Percentiles rank a stretch among this genome's conserved stretches.
phyloP scores from a whole-genome alignment of 257 asterid genomes.

The Anisodus tanguticus region DNA sequence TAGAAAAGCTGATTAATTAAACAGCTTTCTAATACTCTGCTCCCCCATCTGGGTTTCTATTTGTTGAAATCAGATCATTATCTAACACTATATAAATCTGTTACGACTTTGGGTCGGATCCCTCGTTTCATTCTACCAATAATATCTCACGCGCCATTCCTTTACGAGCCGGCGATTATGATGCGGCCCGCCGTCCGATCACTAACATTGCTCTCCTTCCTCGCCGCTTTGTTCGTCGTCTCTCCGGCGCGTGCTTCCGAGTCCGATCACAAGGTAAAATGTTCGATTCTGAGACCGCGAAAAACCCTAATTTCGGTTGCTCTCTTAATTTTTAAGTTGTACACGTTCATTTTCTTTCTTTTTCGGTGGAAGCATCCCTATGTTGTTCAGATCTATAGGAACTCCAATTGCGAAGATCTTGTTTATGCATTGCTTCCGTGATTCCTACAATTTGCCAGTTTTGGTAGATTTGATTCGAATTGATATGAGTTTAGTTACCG shows the following conservation, averaged over 20 bases:
- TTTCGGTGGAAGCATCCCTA: background rate
- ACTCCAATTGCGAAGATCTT: constrained; percentile 19
- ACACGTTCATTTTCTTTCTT: background rate
- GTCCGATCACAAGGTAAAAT: constrained; percentile 41
- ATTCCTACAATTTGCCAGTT: background rate
- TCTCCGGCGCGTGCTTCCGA: constrained; percentile 39
- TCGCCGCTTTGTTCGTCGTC: constrained; percentile 28
- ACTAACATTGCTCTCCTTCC: constrained; percentile 18
- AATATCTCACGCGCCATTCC: constrained; percentile 11
- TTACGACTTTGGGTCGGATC: constrained; percentile 26
- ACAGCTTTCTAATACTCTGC: background rate
- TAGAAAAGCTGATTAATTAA: background rate
- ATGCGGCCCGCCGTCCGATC: constrained; percentile 32
- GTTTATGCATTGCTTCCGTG: constrained; percentile 23
- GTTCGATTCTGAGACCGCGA: background rate
- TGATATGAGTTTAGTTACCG: background rate
- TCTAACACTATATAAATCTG: background rate
- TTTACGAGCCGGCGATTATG: constrained; percentile 21
- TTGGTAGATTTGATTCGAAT: background rate
- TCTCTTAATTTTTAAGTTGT: background rate
- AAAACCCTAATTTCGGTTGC: constrained; percentile 19
- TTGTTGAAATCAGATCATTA: constrained; percentile 1
- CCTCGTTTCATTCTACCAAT: background rate
- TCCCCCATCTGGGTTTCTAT: background rate
- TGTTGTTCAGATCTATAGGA: background rate